Evolutionary conservation across 495 filamentous ascomycete species (phyloP), one percentile per base, ranked within the genome.

Genomic region (Trichoderma gamsii): DNA sequence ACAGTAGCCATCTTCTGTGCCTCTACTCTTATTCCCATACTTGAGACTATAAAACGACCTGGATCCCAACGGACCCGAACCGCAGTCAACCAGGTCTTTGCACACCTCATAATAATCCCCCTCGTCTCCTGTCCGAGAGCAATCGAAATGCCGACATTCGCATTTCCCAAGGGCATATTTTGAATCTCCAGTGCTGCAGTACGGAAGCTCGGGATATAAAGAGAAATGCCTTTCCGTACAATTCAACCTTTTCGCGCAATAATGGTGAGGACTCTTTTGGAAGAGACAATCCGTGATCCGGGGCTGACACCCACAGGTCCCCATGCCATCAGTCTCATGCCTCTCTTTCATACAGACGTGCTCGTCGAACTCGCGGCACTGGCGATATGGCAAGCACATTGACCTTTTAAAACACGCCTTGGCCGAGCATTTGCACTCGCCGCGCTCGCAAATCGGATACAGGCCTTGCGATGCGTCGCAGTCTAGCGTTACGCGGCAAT

Each of bases 61-160:
- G 0, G 16, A 9, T 9, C 49, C 49, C 49, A 25, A 21, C 8
- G 49, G 49, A 9, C 8, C 25, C 9, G 16, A n/a, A 18, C 21
- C 18, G 21, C 49, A 52, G 21, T 52, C 49, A 52, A 52, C n/a
- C n/a, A 52, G 25, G 16, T 52, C 49, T n/a, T 23, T 52, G n/a
- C 49, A 52, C 1, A n/a, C n/a, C 49, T 52, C 49, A 23, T 52
- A 52, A 52, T 52, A 52, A 52, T 52, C 49, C n/a, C 49, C n/a
- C 49, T n/a, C 49, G 25, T 52, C 49, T n/a, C n/a, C 49, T 16
- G 49, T 52, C 49, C 49, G 18, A 1, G 8, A n/a, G 6, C 49
- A 52, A 5, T 23, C 49, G 21, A 52, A 52, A 52, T 21, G n/a
- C 4, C 49, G 49, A 23, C 49, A 52, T n/a, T 52, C 49, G n/a